A percentile compares a stretch with the other conserved stretches of the same genome.
Conservation (phyloP, 805 yeast species). For the Blastobotrys chiropterorum region DNA sequence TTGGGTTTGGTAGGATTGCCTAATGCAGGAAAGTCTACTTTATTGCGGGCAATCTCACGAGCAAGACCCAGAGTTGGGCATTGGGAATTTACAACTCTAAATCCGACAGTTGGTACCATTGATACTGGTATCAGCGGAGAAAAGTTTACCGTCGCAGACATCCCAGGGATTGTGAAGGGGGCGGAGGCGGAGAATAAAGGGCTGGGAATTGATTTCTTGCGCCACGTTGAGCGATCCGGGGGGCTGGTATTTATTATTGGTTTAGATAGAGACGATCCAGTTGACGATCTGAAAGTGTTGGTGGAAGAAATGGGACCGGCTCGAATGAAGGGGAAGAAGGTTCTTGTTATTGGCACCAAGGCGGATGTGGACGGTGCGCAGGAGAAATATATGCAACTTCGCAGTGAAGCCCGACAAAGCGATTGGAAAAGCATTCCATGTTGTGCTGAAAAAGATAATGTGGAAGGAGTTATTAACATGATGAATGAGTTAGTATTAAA, state of each 20-base stretch:
- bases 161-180: slow-evolving; percentile 91
- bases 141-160: slow-evolving; percentile 91
- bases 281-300: slow-evolving; percentile 55
- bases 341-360: slow-evolving; percentile 85
- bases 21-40: slow-evolving; percentile 92
- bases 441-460: slow-evolving; percentile 72
- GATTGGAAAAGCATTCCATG: slow-evolving; percentile 77
- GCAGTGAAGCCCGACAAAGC: slow-evolving; percentile 23
- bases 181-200: slow-evolving; percentile 75
- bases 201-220: slow-evolving; percentile 85
- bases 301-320: slow-evolving; percentile 66
- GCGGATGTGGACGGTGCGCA: slow-evolving; percentile 67
- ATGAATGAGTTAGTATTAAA: slow-evolving; percentile 44
- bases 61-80: slow-evolving; percentile 92
- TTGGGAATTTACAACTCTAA: slow-evolving; percentile 94
- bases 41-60: slow-evolving; percentile 76
- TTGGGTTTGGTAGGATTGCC: slow-evolving; percentile 93
- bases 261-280: slow-evolving; percentile 61
- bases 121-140: slow-evolving; percentile 43
- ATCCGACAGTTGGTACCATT: slow-evolving; percentile 89
- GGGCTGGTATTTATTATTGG: slow-evolving; percentile 85
- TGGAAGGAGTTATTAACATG: slow-evolving; percentile 58
- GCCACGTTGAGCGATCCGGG: slow-evolving; percentile 88
- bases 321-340: slow-evolving; percentile 53
- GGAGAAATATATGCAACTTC: slow-evolving; percentile 42